phyloP scores from a whole-genome alignment of 257 asterid genomes.

The Sherardia arvensis region DNA sequence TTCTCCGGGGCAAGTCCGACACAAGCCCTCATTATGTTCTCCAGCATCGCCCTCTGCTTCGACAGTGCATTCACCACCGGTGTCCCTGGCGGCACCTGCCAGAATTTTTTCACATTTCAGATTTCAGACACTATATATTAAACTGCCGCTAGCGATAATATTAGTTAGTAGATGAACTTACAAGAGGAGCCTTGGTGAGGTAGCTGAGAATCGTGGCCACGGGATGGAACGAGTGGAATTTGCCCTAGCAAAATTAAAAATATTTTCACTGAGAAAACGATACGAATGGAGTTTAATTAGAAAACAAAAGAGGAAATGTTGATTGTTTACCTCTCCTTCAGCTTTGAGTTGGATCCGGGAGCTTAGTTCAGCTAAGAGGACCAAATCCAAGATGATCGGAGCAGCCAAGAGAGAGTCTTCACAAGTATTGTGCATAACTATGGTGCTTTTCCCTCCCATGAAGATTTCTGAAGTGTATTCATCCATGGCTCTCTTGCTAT shows the following conservation, averaged over 20 bases:
- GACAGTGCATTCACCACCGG: slow-evolving; percentile 97
- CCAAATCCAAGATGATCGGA: slow-evolving; percentile 90
- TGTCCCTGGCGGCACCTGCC: slow-evolving; percentile 94
- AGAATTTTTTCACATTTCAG: not conserved
- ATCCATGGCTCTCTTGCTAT: slow-evolving; percentile 98
- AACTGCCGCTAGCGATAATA: not conserved
- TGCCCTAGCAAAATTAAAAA: too few relatives aligned
- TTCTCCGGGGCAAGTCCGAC: slow-evolving; percentile 97
- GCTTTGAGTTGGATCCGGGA: slow-evolving; percentile 83
- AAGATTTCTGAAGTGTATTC: slow-evolving; percentile 98
- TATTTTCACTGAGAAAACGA: too few relatives aligned
- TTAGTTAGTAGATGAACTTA: slow-evolving; percentile 26
- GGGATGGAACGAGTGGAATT: slow-evolving; percentile 94
- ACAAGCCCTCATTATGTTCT: slow-evolving; percentile 95
- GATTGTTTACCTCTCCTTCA: slow-evolving; percentile 51
- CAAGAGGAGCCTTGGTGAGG: slow-evolving; percentile 96
- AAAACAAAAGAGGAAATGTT: not conserved
- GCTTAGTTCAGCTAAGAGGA: slow-evolving; percentile 95
- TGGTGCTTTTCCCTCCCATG: slow-evolving; percentile 94
- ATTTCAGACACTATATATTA: not conserved
- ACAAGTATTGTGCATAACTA: slow-evolving; percentile 87
- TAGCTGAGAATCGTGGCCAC: slow-evolving; percentile 93
- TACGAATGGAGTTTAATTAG: not conserved
- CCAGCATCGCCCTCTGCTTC: slow-evolving; percentile 94
- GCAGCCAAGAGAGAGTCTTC: slow-evolving; percentile 98